Evolutionary conservation across 495 filamentous ascomycete genomes (phyloP), one percentile per base, ranked within the genome.

Genomic region (Astrocystis sublimbata): DNA sequence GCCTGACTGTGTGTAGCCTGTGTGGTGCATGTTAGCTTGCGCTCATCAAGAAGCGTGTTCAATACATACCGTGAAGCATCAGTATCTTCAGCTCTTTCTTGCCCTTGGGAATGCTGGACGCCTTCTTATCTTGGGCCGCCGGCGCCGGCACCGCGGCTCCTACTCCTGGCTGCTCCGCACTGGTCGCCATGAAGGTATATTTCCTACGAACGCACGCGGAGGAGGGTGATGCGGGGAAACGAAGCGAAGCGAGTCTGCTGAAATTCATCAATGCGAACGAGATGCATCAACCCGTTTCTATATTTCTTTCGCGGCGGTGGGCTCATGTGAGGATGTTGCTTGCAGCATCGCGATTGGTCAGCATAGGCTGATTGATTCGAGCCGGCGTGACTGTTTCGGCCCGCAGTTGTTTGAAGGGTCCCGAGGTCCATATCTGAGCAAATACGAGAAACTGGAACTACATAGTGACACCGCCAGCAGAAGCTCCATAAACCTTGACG

Each of bases 1-100:
- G 33, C 93, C 92, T 31, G 92, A 93, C 81, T 98, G 94, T 1
- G 93, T 97, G 85, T 89, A 98, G 75, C 93, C 86, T 83, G 58
- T 17, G 33, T 46, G 4, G n/a, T n/a, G 21, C 15, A 19, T 64
- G 38, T 60, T 38, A 60, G 9, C 17, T 23, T 35, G n/a, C n/a
- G n/a, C n/a, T n/a, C n/a, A n/a, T n/a, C n/a, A n/a, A n/a, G n/a
- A n/a, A n/a, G n/a, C n/a, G n/a, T n/a, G n/a, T n/a, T n/a, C n/a
- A n/a, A n/a, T 53, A 46, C 67, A 2, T 62, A 83, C 81, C 83
- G 65, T 86, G 83, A 31, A 86, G 75, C 83, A 86, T 86, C 13
- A 86, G 67, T 60, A 85, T 81, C 59, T 78, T 81, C 28, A 85
- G 59, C 63, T 80, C 71, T 50, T 63, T 78, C 66, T 73, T 79